These are phyloP conservation scores for Trichosporon asahii DNA, from an alignment of 1,284 basidiomycete species.

Conservation along the genomic window DNA sequence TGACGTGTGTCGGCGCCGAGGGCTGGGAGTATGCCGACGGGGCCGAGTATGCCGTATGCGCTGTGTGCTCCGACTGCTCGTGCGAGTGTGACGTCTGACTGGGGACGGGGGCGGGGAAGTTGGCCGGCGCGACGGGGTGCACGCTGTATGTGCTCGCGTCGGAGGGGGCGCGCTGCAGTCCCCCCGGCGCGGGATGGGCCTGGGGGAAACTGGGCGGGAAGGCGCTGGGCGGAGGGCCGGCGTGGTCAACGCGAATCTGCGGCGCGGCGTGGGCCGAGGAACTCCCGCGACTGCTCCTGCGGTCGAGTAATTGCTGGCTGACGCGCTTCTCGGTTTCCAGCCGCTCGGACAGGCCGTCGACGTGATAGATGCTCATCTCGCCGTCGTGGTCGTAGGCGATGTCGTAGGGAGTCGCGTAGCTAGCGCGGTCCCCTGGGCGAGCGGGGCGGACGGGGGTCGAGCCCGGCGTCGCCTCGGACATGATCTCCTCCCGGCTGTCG, in stretches of 20 bases:
- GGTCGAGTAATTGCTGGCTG: neutral
- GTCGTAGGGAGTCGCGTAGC: slow-evolving; percentile 37
- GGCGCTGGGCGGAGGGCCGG: neutral
- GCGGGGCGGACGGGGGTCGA: neutral
- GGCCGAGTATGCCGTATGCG: neutral
- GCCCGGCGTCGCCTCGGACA: neutral
- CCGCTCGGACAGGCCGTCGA: slow-evolving; percentile 22
- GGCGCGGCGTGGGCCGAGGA: neutral
- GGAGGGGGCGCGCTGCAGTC: slow-evolving; percentile 14
- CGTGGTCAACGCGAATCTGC: neutral
- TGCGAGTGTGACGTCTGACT: neutral
- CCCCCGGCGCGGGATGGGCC: slow-evolving; percentile 1
- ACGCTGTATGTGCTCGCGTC: slow-evolving; percentile 13
- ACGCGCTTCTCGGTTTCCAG: slow-evolving; percentile 19
- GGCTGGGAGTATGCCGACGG: neutral
- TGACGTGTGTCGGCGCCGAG: neutral
- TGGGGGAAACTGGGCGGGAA: slow-evolving; percentile 15
- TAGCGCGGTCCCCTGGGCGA: slow-evolving; percentile 12
- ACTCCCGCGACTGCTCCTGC: neutral
- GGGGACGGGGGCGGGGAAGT: slow-evolving; percentile 15
- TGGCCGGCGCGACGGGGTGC: neutral
- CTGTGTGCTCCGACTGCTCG: neutral
- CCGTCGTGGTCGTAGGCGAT: slow-evolving; percentile 29
- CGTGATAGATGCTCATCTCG: slow-evolving; percentile 36
- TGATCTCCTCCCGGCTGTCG: neutral